Conservation (phyloP, 306 rosid species). For the Boehmeria nivea region DNA sequence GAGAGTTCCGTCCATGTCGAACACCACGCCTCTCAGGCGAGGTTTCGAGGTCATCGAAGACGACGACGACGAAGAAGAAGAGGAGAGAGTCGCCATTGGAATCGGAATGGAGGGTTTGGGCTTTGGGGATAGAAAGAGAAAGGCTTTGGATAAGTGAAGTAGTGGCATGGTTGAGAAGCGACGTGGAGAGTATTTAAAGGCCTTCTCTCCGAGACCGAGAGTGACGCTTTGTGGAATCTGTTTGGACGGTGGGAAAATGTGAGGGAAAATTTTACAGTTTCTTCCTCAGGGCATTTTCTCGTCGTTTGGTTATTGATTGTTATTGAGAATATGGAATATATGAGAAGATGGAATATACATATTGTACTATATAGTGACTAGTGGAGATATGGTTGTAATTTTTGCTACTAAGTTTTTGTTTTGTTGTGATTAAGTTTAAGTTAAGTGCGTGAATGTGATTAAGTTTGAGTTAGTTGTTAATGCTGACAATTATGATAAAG, state of each 20-base stretch:
- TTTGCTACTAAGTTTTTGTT: no score
- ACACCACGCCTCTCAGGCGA: conserved; percentile 80
- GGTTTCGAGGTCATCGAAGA: conserved; percentile 19
- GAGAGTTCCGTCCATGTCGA: conserved; percentile 98
- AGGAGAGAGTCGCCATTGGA: conserved; percentile 36
- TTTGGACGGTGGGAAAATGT: neutral
- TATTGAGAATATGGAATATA: no score
- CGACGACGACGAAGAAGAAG: neutral
- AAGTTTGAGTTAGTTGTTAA: no score
- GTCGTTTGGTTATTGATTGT: no score
- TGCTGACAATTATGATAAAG: no score
- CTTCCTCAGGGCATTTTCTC: no score
- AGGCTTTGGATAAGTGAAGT: conserved; percentile 14
- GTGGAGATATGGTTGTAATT: no score
- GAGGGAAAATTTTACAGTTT: neutral
- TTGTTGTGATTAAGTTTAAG: no score
- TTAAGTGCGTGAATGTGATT: no score
- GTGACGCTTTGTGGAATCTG: neutral
- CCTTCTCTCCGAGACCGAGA: neutral
- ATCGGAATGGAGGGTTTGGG: conserved; percentile 5
- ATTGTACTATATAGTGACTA: no score
- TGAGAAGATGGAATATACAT: no score
- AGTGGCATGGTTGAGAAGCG: conserved; percentile 8
- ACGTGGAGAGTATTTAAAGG: conserved; percentile 6
- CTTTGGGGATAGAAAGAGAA: conserved; percentile 19